Conservation (phyloP, 805 yeast genomes). For the Monosporozyma yasuniensis region DNA sequence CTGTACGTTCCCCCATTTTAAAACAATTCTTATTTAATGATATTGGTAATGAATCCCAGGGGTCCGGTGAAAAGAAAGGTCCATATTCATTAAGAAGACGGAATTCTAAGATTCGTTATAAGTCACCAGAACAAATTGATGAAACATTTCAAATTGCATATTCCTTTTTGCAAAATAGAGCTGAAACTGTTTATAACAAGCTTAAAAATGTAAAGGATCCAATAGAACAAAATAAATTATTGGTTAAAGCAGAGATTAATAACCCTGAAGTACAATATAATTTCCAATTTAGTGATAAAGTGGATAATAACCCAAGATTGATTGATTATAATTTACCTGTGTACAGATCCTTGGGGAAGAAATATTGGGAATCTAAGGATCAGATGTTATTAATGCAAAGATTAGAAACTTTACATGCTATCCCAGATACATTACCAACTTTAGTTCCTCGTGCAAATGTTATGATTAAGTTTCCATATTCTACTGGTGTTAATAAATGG, state of each 20-base stretch:
- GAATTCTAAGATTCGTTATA: constrained; percentile 43
- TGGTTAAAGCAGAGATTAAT: constrained; percentile 54
- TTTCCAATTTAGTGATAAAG: constrained; percentile 36
- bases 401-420: constrained; percentile 70
- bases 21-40: constrained; percentile 27
- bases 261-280: constrained; percentile 85
- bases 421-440: constrained; percentile 93
- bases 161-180: constrained; percentile 42
- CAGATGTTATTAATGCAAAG: constrained; percentile 85
- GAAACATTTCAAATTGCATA: constrained; percentile 68
- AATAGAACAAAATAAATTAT: constrained; percentile 29
- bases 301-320: constrained; percentile 33
- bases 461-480: constrained; percentile 64
- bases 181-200: constrained; percentile 32
- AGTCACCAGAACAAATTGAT: constrained; percentile 59
- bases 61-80: constrained; percentile 30
- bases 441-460: constrained; percentile 73
- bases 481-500: constrained; percentile 54
- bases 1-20: constrained; percentile 18
- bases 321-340: constrained; percentile 70
- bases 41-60: constrained; percentile 17
- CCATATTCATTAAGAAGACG: constrained; percentile 44
- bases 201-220: constrained; percentile 18
- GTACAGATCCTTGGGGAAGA: constrained; percentile 58
- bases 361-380: constrained; percentile 63